These are phyloP conservation scores for Ajuga reptans DNA, from an alignment of 305 asterid species.

Conservation along the genomic window DNA sequence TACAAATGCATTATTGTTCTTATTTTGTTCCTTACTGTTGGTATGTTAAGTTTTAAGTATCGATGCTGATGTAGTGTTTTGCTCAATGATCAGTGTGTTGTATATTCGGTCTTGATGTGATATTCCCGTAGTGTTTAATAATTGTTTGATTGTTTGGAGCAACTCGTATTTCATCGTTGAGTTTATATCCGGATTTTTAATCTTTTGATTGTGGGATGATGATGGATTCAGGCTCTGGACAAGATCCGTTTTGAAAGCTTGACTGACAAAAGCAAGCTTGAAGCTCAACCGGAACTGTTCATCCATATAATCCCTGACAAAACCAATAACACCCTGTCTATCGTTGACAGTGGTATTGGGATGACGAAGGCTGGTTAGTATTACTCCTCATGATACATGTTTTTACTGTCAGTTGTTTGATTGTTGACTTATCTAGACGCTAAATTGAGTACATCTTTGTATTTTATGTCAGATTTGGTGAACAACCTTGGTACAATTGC, in stretches of 20 bases:
- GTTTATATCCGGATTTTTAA: not conserved
- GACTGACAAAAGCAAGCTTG: constrained; percentile 35
- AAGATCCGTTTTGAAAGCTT: constrained; percentile 32
- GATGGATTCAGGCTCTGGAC: constrained; percentile 27
- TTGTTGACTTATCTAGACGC: not conserved
- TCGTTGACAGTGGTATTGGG: constrained; percentile 36
- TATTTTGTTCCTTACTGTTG: too few relatives aligned
- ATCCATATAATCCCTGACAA: constrained; percentile 33
- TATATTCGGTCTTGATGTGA: not conserved
- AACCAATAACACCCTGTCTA: constrained; percentile 27
- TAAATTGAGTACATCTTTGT: not conserved
- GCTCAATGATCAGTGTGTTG: too few relatives aligned
- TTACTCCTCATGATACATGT: not conserved
- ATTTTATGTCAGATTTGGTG: constrained; percentile 55
- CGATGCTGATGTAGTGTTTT: too few relatives aligned
- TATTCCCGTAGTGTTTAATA: not conserved
- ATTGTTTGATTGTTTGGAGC: not conserved
- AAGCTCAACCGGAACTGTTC: constrained; percentile 32
- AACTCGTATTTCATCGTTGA: not conserved
- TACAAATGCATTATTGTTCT: too few relatives aligned
- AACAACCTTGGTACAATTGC: constrained; percentile 92
- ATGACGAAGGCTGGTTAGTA: constrained; percentile 37
- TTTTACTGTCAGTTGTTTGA: not conserved
- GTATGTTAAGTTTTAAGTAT: too few relatives aligned
- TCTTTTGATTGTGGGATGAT: not conserved